Conservation (phyloP, 495 filamentous ascomycete genomes). For the Hypoxylon rickii region DNA sequence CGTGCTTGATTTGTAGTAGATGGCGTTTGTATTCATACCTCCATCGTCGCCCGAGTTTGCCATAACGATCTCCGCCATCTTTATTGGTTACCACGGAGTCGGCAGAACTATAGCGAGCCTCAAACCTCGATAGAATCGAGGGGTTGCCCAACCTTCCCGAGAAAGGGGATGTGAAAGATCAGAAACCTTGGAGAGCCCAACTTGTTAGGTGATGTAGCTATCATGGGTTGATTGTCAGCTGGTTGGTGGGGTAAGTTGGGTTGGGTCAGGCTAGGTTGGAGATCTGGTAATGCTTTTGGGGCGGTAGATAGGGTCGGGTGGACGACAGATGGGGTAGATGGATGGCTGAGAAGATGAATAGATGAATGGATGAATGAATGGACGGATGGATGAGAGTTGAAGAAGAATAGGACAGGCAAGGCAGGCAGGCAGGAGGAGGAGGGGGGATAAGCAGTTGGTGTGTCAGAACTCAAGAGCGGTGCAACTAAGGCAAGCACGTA, state of each 20-base stretch:
- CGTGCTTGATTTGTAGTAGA: not conserved
- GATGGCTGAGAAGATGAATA: no score
- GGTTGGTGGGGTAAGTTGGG: conserved; percentile 24
- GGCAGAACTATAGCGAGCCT: not conserved
- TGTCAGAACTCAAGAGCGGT: conserved; percentile 9
- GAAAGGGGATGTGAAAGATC: not conserved
- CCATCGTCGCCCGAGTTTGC: conserved; percentile 1
- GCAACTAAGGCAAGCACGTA: not conserved
- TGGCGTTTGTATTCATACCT: conserved; percentile 8
- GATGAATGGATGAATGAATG: no score
- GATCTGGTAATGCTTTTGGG: no score
- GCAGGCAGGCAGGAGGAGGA: conserved; percentile 3
- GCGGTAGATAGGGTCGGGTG: conserved; percentile 13
- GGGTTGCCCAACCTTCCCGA: conserved; percentile 1
- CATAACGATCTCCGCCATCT: conserved; percentile 12
- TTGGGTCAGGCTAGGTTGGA: conserved; percentile 10
- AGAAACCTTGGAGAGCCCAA: not conserved
- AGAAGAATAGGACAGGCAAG: conserved; percentile 13
- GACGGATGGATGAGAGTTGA: no score
- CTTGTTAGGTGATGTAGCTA: conserved; percentile 7
- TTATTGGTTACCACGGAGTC: not conserved
- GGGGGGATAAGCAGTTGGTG: conserved; percentile 7
- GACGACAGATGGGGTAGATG: conserved; percentile 8
- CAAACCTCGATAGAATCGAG: conserved; percentile 12
- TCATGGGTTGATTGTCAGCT: conserved; percentile 5